Evolutionary conservation across 495 filamentous ascomycete genomes (phyloP), one percentile per base, ranked within the genome.

Genomic region (Lindgomyces ingoldianus): DNA sequence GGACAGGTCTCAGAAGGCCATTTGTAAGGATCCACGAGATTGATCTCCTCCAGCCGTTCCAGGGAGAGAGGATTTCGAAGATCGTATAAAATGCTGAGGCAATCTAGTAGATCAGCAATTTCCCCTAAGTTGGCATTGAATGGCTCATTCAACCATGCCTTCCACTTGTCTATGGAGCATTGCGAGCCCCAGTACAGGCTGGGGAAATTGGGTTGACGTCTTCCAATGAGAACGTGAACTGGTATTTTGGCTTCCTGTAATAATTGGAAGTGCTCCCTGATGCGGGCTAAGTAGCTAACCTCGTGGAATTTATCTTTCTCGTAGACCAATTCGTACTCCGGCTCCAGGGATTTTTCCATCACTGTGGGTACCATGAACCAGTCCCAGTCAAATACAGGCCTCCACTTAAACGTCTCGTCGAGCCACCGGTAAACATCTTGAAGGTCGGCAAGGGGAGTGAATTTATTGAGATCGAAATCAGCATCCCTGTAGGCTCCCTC

Each of bases 381-480:
- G 24, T 64, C 55, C 60, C 65, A 68, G 47, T 68, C 65, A 44
- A 68, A 64, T 0, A 64, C 52, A n/a, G 65, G 65, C n/a, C 46
- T 24, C 65, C 65, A 68, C 4, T 55, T 24, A 46, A 68, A 64
- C 11, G 52, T 60, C 14, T 55, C 1, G 10, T 52, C 10, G 14
- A 68, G 41, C 54, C 55, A 68, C 3, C 2, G 10, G n/a, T 58
- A 68, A 3, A 58, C 21, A 2, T 3, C 22, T 1, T 24, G 14
- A 18, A 36, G n/a, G n/a, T n/a, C n/a, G n/a, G n/a, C n/a, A n/a
- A n/a, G n/a, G n/a, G n/a, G n/a, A n/a, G n/a, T n/a, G n/a, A n/a
- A n/a, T 12, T 18, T 21, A 3, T 54, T 33, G 10, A 22, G 45
- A 22, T 22, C 11, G 45, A 56, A 18, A 36, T 55, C 18, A 14